Base-by-base conservation (phyloP, 331 rosid species). In the Dryas integrifolia region DNA sequence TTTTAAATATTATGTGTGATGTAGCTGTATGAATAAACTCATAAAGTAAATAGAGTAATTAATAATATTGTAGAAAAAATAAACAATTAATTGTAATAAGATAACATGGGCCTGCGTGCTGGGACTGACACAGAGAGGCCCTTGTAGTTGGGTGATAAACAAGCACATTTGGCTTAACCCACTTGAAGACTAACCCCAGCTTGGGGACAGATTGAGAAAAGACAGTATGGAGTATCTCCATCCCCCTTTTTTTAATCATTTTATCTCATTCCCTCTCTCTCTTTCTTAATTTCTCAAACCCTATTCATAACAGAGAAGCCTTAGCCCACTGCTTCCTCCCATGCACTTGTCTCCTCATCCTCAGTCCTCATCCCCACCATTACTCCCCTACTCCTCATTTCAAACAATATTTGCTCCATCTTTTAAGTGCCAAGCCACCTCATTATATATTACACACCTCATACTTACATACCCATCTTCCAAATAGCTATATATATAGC, bases 101-200 rank as follows among this genome's bases (percentile, higher is more conserved):
- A 88, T 85, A 92, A 92, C 96, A 77, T 90, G 98, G 94, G 92
- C 78, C 71, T 88, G 91, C 80, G 89, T 79, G 87, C 73, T 72
- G 51, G 38, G 85, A 81, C 89, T 73, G 97, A 82, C 89, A 88
- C 87, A 75, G 0, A 79, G 78, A 81, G 88, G 90, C 92, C 94
- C 94, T 75, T 83, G 67, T 8, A 77, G 82, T 84, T 76, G 78
- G 86, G 53, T 57, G 78, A 73, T 69, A 45, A 79, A 80, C 77
- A 69, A 79, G 81, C 88, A 82, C 76, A 80, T 70, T 86, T 65
- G 38, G 53, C 58, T 75, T 72, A 77, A 81, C 72, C 85, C 89
- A 80, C 82, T 85, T 85, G 80, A 80, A 64, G 35, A 62, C 77
- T 77, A 80, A 82, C 88, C 96, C 90, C 80, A 79, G 72, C 70